Evolutionary conservation across 2,329 filamentous ascomycete genomes (phyloP).

Genomic region (Penicillium paneum): DNA sequence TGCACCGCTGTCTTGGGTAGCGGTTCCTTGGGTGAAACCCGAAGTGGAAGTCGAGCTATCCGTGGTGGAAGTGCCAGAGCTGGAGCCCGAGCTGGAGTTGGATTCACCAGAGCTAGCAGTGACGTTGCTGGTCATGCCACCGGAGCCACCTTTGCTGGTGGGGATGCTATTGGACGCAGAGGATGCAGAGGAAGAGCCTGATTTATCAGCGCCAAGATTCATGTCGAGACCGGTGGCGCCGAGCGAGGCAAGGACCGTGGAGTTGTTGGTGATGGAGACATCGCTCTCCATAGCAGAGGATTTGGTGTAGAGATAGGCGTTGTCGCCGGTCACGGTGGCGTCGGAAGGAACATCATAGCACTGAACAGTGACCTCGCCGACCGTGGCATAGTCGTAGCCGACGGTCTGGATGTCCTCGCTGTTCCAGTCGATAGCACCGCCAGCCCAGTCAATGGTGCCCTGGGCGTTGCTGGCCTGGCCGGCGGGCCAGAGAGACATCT

Average conservation of each 20-base stretch:
- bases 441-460: constrained; percentile 89
- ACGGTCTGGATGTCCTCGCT: constrained; percentile 72
- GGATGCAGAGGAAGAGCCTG: constrained; percentile 6
- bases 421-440: constrained; percentile 85
- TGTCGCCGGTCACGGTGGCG: constrained; percentile 56
- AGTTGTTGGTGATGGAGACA: constrained; percentile 69
- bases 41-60: constrained; percentile 18
- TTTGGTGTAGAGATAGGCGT: constrained; percentile 73
- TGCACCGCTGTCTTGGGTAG: constrained; percentile 27
- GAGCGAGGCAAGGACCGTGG: constrained; percentile 74
- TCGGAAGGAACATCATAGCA: constrained; percentile 83
- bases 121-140: constrained; percentile 16
- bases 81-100: not conserved
- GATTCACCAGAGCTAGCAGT: not conserved
- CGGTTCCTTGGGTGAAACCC: constrained; percentile 34
- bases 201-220: constrained; percentile 30
- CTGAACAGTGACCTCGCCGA: constrained; percentile 73
- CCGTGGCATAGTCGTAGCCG: constrained; percentile 83
- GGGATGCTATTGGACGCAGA: constrained; percentile 31
- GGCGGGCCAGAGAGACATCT: constrained; percentile 95
- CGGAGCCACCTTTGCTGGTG: constrained; percentile 32
- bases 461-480: constrained; percentile 73
- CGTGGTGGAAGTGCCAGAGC: constrained; percentile 19
- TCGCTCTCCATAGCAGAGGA: constrained; percentile 68
- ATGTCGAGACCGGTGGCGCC: constrained; percentile 77